These are phyloP conservation scores for Collybia mongolica DNA, from an alignment of 768 basidiomycete genomes.

Conservation along the genomic window DNA sequence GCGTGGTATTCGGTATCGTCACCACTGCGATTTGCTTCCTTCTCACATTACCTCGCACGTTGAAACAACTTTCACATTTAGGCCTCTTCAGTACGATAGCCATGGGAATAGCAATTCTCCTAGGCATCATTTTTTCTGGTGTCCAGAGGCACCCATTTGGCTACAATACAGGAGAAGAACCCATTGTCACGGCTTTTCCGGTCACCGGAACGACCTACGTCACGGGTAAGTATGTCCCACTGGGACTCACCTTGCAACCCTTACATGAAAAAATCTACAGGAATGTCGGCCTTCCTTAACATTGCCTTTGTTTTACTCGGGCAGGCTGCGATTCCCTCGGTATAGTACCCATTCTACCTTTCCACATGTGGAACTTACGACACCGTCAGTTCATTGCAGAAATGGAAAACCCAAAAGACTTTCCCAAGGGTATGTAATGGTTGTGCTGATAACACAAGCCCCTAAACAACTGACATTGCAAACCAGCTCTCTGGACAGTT, in stretches of 20 bases:
- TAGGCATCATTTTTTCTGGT: slow-evolving; percentile 41
- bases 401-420: slow-evolving; percentile 45
- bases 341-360: no score
- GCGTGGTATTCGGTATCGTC: slow-evolving; percentile 35
- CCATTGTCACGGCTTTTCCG: slow-evolving; percentile 34
- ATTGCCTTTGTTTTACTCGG: slow-evolving; percentile 44
- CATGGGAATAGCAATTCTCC: slow-evolving; percentile 44
- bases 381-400: slow-evolving; percentile 39
- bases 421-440: slow-evolving; percentile 33
- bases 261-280: slow-evolving; percentile 12
- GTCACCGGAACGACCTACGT: slow-evolving; percentile 37
- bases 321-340: slow-evolving; percentile 41
- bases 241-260: background rate
- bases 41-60: slow-evolving; percentile 40
- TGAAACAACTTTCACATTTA: slow-evolving; percentile 36
- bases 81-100: slow-evolving; percentile 39
- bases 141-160: slow-evolving; percentile 40
- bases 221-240: slow-evolving; percentile 17
- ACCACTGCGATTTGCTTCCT: slow-evolving; percentile 37
- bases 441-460: background rate
- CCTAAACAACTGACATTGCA: background rate
- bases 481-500: slow-evolving; percentile 37
- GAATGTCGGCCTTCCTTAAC: slow-evolving; percentile 47
- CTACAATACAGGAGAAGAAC: slow-evolving; percentile 31
- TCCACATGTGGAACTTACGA: no score